Conservation (phyloP, 2,329 filamentous ascomycete species). For the Bimuria novae-zelandiae region DNA sequence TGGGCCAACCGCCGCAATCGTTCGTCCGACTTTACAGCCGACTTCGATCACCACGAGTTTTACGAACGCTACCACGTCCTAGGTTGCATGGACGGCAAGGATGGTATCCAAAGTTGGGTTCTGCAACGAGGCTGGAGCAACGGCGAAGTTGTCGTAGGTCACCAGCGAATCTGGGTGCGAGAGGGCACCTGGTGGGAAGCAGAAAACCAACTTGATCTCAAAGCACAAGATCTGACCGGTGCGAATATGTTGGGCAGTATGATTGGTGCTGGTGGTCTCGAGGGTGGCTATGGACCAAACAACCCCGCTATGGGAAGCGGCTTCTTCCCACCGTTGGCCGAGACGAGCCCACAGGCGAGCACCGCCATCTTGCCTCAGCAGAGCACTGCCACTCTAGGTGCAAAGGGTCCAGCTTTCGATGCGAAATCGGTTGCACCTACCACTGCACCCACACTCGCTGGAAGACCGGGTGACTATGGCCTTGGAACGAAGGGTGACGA, state of each 20-base stretch:
- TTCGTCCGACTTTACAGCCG: constrained; percentile 91
- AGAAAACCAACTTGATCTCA: constrained; percentile 91
- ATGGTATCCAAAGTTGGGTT: constrained; percentile 93
- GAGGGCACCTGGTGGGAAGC: constrained; percentile 97
- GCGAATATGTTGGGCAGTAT: constrained; percentile 54
- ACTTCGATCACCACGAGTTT: constrained; percentile 95
- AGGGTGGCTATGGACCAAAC: constrained; percentile 73
- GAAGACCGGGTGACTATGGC: constrained; percentile 78
- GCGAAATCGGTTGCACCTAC: constrained; percentile 60
- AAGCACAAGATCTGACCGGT: constrained; percentile 60
- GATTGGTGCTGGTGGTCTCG: constrained; percentile 64
- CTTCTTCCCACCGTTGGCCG: constrained; percentile 67
- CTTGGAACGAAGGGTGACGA: constrained; percentile 85
- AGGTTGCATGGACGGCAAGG: constrained; percentile 85
- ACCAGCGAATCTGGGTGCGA: constrained; percentile 93
- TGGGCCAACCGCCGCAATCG: constrained; percentile 95
- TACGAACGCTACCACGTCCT: constrained; percentile 78
- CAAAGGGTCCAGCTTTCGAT: constrained; percentile 48
- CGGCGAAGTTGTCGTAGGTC: constrained; percentile 88
- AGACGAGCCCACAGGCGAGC: constrained; percentile 68
- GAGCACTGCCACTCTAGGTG: constrained; percentile 51
- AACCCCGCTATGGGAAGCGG: constrained; percentile 57
- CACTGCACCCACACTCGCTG: constrained; percentile 60
- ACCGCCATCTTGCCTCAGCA: constrained; percentile 65
- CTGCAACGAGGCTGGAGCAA: constrained; percentile 98